Evolutionary conservation across 805 yeast genomes (phyloP).

Genomic region (Suhomyces xylopsoci): DNA sequence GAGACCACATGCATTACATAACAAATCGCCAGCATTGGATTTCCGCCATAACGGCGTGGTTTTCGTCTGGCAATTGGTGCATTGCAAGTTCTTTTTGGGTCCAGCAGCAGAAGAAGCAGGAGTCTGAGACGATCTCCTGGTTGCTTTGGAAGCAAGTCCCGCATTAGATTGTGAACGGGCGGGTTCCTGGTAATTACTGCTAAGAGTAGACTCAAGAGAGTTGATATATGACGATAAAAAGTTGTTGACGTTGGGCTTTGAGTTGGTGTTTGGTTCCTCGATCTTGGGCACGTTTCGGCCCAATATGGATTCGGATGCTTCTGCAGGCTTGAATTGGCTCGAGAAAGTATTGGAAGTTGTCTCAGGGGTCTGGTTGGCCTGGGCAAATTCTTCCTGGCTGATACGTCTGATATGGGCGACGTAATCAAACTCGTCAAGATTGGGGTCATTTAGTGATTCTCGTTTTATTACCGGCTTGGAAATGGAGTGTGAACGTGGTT

Average conservation of each 20-base stretch:
- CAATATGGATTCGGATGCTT: not conserved
- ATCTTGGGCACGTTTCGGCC: constrained; percentile 2
- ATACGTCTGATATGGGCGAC: constrained; percentile 44
- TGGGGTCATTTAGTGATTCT: constrained; percentile 19
- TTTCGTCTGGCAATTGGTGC: constrained; percentile 42
- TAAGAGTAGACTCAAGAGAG: constrained; percentile 36
- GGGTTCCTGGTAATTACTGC: constrained; percentile 19
- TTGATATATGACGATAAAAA: constrained; percentile 38
- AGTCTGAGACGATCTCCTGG: constrained; percentile 6
- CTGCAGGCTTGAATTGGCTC: not conserved
- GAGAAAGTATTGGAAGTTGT: not conserved
- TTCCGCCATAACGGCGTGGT: constrained; percentile 47
- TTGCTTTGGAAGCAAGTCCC: not conserved
- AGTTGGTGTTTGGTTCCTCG: no score
- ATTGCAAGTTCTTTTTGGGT: constrained; percentile 26
- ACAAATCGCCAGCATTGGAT: constrained; percentile 39
- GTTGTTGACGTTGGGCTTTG: constrained; percentile 12
- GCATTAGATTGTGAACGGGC: not conserved
- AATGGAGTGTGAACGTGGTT: constrained; percentile 2
- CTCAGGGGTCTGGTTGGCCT: constrained; percentile 2
- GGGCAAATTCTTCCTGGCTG: constrained; percentile 34
- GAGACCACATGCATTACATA: constrained; percentile 47
- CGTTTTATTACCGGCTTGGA: constrained; percentile 1
- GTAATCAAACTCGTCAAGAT: constrained; percentile 42
- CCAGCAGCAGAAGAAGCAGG: constrained; percentile 1